phyloP scores from a whole-genome alignment of 1,139 yeast species.

The Candida sojae region DNA sequence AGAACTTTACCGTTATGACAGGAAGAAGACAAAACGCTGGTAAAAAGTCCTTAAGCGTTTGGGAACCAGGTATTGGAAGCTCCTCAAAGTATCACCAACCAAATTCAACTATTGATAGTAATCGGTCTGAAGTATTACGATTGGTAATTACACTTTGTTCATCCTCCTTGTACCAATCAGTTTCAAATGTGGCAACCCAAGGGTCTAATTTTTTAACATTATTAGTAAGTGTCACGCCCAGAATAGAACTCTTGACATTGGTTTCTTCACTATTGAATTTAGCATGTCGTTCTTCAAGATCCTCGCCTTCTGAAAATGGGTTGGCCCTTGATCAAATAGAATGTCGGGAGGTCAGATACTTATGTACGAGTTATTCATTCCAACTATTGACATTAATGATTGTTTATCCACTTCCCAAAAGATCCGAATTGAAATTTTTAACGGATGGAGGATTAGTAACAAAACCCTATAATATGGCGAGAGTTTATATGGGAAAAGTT shows the following conservation, averaged over 20 bases:
- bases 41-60: constrained; percentile 28
- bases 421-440: constrained; percentile 47
- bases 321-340: constrained; percentile 23
- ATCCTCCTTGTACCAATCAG: constrained; percentile 54
- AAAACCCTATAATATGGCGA: constrained; percentile 48
- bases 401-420: constrained; percentile 58
- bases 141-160: constrained; percentile 67
- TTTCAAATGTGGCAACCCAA: constrained; percentile 42
- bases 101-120: constrained; percentile 55
- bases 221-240: constrained; percentile 55
- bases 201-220: constrained; percentile 65
- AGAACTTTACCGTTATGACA: constrained; percentile 55
- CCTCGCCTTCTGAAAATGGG: constrained; percentile 38
- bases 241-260: constrained; percentile 50
- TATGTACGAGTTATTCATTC: constrained; percentile 56
- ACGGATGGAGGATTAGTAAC: constrained; percentile 18
- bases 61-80: constrained; percentile 81
- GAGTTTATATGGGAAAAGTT: constrained; percentile 54
- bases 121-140: constrained; percentile 67
- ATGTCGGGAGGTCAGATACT: constrained; percentile 49
- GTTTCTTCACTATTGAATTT: constrained; percentile 72
- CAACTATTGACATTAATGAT: constrained; percentile 66
- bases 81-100: constrained; percentile 44
- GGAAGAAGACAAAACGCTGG: not conserved
- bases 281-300: constrained; percentile 41